phyloP scores from a whole-genome alignment of 2,329 filamentous ascomycete genomes.

The Myriosclerotinia duriaeana region DNA sequence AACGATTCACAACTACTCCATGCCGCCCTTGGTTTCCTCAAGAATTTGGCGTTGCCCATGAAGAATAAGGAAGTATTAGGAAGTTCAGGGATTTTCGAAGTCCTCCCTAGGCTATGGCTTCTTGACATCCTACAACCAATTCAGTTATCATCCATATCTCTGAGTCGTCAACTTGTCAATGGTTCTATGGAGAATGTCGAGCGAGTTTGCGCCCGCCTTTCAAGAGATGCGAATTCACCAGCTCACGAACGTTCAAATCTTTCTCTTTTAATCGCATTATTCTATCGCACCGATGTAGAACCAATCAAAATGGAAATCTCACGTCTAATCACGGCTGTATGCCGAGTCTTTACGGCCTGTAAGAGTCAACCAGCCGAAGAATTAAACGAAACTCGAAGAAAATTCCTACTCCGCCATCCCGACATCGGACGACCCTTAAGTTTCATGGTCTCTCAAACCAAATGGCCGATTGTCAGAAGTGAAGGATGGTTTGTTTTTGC shows the following conservation, averaged over 20 bases:
- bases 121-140: slow-evolving; percentile 56
- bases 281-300: slow-evolving; percentile 49
- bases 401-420: slow-evolving; percentile 39
- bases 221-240: slow-evolving; percentile 42
- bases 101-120: slow-evolving; percentile 55
- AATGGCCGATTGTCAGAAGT: slow-evolving; percentile 59
- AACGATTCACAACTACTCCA: slow-evolving; percentile 55
- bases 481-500: slow-evolving; percentile 64
- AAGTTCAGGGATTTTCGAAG: slow-evolving; percentile 47
- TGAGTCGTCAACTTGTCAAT: slow-evolving; percentile 56
- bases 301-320: slow-evolving; percentile 61
- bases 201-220: slow-evolving; percentile 48
- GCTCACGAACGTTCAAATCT: slow-evolving; percentile 42
- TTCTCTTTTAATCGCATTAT: slow-evolving; percentile 45
- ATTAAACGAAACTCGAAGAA: slow-evolving; percentile 41
- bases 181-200: slow-evolving; percentile 54
- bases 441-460: slow-evolving; percentile 56
- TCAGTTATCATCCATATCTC: slow-evolving; percentile 59
- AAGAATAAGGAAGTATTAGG: slow-evolving; percentile 55
- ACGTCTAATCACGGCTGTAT: slow-evolving; percentile 53
- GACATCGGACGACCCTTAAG: slow-evolving; percentile 44
- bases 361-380: slow-evolving; percentile 35
- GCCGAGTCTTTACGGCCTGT: slow-evolving; percentile 54
- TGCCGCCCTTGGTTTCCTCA: slow-evolving; percentile 58
- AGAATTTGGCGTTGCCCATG: slow-evolving; percentile 61